These are phyloP conservation scores for Hortiboletus campestris DNA, from an alignment of 768 basidiomycete genomes.

Conservation along the genomic window DNA sequence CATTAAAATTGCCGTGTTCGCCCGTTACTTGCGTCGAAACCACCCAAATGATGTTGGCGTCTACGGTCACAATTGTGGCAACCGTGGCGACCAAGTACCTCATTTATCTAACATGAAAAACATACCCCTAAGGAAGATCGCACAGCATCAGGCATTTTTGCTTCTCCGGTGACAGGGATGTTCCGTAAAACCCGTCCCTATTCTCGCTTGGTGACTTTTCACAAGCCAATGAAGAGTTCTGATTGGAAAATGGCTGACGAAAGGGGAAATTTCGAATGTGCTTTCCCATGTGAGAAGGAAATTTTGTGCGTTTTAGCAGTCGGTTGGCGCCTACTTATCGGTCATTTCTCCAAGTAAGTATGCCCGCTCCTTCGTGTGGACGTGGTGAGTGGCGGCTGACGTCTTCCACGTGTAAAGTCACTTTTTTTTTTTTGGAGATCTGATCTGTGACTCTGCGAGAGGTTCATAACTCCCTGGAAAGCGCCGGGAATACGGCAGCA, in stretches of 20 bases:
- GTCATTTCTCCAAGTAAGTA: slow-evolving; percentile 2
- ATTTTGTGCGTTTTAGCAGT: not conserved
- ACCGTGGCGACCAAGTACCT: slow-evolving; percentile 1
- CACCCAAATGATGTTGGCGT: not conserved
- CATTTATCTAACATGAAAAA: slow-evolving; percentile 12
- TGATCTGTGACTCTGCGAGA: slow-evolving; percentile 6
- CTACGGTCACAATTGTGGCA: not conserved
- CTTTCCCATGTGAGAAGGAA: not conserved
- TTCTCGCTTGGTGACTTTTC: not conserved
- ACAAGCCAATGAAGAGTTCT: not conserved
- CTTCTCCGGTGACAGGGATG: slow-evolving; percentile 16
- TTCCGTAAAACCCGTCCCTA: slow-evolving; percentile 19
- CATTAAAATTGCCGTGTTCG: not conserved
- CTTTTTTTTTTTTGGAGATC: slow-evolving; percentile 12
- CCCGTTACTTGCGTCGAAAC: not conserved
- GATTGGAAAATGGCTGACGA: slow-evolving; percentile 3
- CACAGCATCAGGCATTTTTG: slow-evolving; percentile 27
- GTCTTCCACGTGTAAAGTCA: slow-evolving; percentile 2
- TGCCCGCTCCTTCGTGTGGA: not conserved
- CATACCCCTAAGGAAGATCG: slow-evolving; percentile 1
- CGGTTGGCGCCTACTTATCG: not conserved
- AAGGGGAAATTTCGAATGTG: not conserved
- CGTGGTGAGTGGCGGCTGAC: slow-evolving; percentile 11
- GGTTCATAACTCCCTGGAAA: slow-evolving; percentile 7
- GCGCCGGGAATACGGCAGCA: slow-evolving; percentile 8